phyloP scores from a whole-genome alignment of 2,329 filamentous ascomycete species.

The Phialocephala subalpina region DNA sequence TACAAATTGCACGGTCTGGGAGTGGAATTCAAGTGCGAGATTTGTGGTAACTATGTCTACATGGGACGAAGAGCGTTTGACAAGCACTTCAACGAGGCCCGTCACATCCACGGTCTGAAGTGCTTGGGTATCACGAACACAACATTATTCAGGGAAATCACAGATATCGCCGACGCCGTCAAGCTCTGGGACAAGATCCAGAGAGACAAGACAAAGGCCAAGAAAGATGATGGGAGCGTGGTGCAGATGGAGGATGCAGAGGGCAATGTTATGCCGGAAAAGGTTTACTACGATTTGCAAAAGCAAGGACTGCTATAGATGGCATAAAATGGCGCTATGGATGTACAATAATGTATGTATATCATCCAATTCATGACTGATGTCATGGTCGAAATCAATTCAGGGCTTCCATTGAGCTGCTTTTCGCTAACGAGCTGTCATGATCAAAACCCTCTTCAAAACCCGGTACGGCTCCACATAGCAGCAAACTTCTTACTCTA shows the following conservation, averaged over 20 bases:
- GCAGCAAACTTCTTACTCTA: background rate
- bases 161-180: conserved; percentile 86
- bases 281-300: conserved; percentile 94
- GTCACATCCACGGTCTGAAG: conserved; percentile 92
- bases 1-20: conserved; percentile 96
- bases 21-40: conserved; percentile 93
- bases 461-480: background rate
- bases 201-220: conserved; percentile 80
- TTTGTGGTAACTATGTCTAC: conserved; percentile 99
- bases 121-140: conserved; percentile 94
- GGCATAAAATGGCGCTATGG: background rate
- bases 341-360: conserved; percentile 28
- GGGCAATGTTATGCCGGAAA: conserved; percentile 98
- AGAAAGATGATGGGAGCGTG: conserved; percentile 79
- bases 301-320: conserved; percentile 83
- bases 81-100: conserved; percentile 96
- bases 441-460: background rate
- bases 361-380: background rate
- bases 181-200: conserved; percentile 94
- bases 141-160: conserved; percentile 92
- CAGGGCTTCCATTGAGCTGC: background rate
- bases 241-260: conserved; percentile 99
- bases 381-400: background rate
- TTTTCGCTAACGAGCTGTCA: background rate
- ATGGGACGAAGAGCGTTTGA: conserved; percentile 96